A percentile compares a stretch with the other conserved stretches of the same genome.
Conservation (phyloP, 2,329 filamentous ascomycete genomes). For the Fusarium sp. region DNA sequence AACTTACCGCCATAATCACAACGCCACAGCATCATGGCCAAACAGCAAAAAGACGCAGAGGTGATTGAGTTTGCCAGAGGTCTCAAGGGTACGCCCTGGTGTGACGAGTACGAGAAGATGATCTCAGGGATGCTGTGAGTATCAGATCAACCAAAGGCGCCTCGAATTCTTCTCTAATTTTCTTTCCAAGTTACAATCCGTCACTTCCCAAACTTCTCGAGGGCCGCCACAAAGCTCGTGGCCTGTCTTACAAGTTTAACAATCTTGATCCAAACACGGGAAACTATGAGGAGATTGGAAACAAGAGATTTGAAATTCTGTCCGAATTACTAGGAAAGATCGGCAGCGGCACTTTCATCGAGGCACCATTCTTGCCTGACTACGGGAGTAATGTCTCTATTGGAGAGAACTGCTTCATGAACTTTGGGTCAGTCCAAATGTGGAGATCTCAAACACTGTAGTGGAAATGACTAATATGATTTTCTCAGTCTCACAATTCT, state of each 20-base stretch:
- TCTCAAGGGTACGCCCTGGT: conserved; percentile 39
- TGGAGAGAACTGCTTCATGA: conserved; percentile 73
- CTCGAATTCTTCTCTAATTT: not conserved
- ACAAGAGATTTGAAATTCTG: conserved; percentile 22
- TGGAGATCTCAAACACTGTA: accelerated
- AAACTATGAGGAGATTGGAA: conserved; percentile 19
- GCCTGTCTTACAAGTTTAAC: conserved; percentile 43
- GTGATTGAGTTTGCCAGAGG: conserved; percentile 43
- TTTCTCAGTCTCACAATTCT: conserved; percentile 69
- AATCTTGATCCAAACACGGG: conserved; percentile 43
- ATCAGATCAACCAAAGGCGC: accelerated
- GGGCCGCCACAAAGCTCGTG: conserved; percentile 42
- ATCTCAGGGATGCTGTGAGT: conserved; percentile 48
- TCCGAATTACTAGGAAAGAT: conserved; percentile 39
- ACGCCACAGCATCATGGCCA: conserved; percentile 33
- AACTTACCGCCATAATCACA: no score
- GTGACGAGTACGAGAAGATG: conserved; percentile 48
- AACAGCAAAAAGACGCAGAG: conserved; percentile 35
- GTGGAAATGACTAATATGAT: accelerated
- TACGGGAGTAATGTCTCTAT: conserved; percentile 75
- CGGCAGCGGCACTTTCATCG: conserved; percentile 63
- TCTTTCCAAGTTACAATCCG: conserved; percentile 40
- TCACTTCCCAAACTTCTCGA: conserved; percentile 32
- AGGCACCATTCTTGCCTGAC: conserved; percentile 72
- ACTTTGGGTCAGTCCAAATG: conserved; percentile 54